Conservation (phyloP, 1,139 yeast species). For the Lodderomyces parapsilosis region DNA sequence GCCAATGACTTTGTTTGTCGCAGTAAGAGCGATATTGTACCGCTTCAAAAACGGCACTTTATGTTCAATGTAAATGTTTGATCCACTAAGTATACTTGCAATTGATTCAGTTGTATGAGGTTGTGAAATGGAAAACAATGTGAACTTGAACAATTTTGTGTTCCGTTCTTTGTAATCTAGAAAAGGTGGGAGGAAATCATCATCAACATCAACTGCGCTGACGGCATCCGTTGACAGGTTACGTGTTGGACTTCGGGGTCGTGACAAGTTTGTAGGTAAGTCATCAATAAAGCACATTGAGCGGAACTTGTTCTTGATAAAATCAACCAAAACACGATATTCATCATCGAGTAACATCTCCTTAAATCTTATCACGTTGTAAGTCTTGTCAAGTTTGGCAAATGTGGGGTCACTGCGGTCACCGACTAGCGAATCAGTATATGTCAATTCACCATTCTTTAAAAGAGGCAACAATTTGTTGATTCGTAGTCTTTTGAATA, state of each 20-base stretch:
- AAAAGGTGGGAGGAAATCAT: slow-evolving; percentile 30
- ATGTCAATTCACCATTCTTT: slow-evolving; percentile 20
- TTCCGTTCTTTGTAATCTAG: slow-evolving; percentile 25
- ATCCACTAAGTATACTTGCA: slow-evolving; percentile 20
- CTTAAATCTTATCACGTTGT: slow-evolving; percentile 45
- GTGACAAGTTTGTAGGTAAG: slow-evolving; percentile 31
- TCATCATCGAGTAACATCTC: slow-evolving; percentile 47
- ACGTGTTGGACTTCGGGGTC: slow-evolving; percentile 20
- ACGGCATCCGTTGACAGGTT: slow-evolving; percentile 11
- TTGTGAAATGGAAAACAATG: slow-evolving; percentile 41
- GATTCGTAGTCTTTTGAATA: slow-evolving; percentile 54
- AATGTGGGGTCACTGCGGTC: slow-evolving; percentile 9
- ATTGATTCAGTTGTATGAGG: slow-evolving; percentile 42
- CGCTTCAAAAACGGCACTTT: slow-evolving; percentile 15
- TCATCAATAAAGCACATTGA: slow-evolving; percentile 54
- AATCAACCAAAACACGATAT: slow-evolving; percentile 62
- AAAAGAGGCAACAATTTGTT: slow-evolving; percentile 43
- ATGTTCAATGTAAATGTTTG: slow-evolving; percentile 56
- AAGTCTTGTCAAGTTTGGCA: slow-evolving; percentile 50
- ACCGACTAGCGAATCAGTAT: slow-evolving; percentile 9
- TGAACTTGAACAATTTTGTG: slow-evolving; percentile 37
- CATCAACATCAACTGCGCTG: slow-evolving; percentile 2
- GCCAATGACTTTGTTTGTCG: slow-evolving; percentile 18
- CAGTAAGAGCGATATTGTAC: slow-evolving; percentile 21
- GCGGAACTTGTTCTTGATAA: slow-evolving; percentile 63